These are phyloP conservation scores for Tylopilus vinaceipallidus DNA, from an alignment of 768 basidiomycete species.

Conservation along the genomic window DNA sequence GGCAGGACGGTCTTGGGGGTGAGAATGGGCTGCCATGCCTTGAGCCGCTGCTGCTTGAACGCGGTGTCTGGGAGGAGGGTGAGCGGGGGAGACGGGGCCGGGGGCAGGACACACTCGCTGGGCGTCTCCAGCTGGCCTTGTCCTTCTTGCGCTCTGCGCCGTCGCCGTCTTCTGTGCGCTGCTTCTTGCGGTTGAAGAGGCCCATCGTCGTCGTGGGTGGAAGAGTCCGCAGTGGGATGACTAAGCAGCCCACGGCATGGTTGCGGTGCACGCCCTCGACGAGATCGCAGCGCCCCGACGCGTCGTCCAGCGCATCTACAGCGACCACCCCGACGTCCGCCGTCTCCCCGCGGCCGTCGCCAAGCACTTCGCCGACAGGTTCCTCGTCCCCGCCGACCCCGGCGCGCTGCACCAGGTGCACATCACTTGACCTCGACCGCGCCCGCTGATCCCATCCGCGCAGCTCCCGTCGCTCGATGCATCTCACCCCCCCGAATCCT, in stretches of 20 bases:
- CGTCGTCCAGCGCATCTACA: slow-evolving; percentile 50
- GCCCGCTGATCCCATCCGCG: neutral
- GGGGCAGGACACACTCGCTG: slow-evolving; percentile 63
- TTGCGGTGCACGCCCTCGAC: slow-evolving; percentile 47
- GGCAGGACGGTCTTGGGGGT: slow-evolving; percentile 98
- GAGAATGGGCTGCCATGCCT: slow-evolving; percentile 99
- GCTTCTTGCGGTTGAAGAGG: slow-evolving; percentile 56
- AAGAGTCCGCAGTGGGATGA: slow-evolving; percentile 1
- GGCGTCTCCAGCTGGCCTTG: slow-evolving; percentile 78
- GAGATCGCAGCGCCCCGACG: slow-evolving; percentile 49
- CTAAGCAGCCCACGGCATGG: slow-evolving; percentile 42
- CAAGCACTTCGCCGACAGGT: slow-evolving; percentile 45
- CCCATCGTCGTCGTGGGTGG: slow-evolving; percentile 44
- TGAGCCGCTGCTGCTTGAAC: slow-evolving; percentile 98
- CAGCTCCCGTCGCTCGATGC: slow-evolving; percentile 61
- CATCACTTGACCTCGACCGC: neutral
- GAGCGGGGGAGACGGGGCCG: slow-evolving; percentile 6
- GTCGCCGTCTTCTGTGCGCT: slow-evolving; percentile 30
- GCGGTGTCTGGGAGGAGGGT: slow-evolving; percentile 70
- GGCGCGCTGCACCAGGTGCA: slow-evolving; percentile 21
- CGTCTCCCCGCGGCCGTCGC: slow-evolving; percentile 44
- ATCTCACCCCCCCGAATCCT: slow-evolving; percentile 45
- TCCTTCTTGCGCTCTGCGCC: slow-evolving; percentile 67
- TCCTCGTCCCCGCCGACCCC: slow-evolving; percentile 36
- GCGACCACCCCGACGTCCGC: slow-evolving; percentile 17